Conservation (phyloP, 2,329 filamentous ascomycete species). For the Malbranchea cinnamomea region DNA sequence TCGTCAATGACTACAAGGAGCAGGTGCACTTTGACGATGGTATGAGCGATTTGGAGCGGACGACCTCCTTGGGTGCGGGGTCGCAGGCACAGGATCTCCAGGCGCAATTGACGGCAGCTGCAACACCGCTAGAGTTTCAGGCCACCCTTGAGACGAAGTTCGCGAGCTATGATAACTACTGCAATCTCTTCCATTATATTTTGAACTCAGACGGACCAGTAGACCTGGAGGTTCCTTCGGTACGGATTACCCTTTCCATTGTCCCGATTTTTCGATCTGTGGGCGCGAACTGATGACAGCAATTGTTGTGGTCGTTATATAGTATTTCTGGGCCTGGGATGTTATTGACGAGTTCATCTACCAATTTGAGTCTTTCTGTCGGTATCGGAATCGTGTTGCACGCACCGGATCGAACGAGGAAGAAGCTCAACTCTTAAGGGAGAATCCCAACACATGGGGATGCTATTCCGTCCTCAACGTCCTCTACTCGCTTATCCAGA, state of each 20-base stretch:
- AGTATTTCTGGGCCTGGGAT: constrained; percentile 99
- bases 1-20: constrained; percentile 91
- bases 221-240: constrained; percentile 88
- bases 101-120: constrained; percentile 76
- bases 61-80: constrained; percentile 51
- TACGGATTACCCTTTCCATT: constrained; percentile 36
- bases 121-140: constrained; percentile 89
- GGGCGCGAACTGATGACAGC: background rate
- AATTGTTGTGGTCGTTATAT: constrained; percentile 8
- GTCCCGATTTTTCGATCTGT: background rate
- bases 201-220: constrained; percentile 98
- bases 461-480: constrained; percentile 99
- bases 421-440: constrained; percentile 77
- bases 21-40: constrained; percentile 89
- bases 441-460: constrained; percentile 98
- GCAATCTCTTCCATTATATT: constrained; percentile 98
- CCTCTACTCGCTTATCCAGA: constrained; percentile 95
- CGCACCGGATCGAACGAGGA: constrained; percentile 71
- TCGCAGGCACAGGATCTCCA: constrained; percentile 83
- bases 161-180: constrained; percentile 98
- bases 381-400: constrained; percentile 84
- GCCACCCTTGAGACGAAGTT: constrained; percentile 94
- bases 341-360: constrained; percentile 99
- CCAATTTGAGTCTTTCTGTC: constrained; percentile 99
- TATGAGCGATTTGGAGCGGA: constrained; percentile 66